Evolutionary conservation across 257 asterid genomes (phyloP).

Genomic region (Cynanchum wilfordii): DNA sequence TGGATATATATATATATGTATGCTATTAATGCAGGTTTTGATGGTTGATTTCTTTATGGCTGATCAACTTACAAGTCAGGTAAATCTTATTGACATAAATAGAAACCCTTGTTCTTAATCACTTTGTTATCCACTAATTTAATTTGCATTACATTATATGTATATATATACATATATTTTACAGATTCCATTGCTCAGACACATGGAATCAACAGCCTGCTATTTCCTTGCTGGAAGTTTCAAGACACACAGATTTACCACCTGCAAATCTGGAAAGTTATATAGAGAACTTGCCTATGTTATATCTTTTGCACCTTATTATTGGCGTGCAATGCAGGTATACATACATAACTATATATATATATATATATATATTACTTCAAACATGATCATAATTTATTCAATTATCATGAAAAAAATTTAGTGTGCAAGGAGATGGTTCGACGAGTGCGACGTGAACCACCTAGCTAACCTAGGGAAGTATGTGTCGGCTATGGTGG

Average conservation of each 20-base stretch:
- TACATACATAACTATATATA: neutral
- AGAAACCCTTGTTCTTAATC: neutral
- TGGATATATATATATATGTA: too few relatives aligned
- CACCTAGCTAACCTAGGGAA: constrained; percentile 85
- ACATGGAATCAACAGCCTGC: constrained; percentile 88
- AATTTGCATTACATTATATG: neutral
- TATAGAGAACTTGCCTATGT: constrained; percentile 82
- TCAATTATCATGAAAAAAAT: too few relatives aligned
- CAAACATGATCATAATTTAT: too few relatives aligned
- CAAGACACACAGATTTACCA: constrained; percentile 49
- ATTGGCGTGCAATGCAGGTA: constrained; percentile 99
- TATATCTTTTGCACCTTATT: constrained; percentile 88
- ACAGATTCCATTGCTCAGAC: constrained; percentile 81
- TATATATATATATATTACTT: too few relatives aligned
- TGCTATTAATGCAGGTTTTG: constrained; percentile 43
- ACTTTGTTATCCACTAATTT: neutral
- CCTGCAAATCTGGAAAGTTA: constrained; percentile 73
- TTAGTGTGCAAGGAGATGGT: constrained; percentile 89
- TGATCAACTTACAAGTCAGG: constrained; percentile 98
- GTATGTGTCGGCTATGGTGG: constrained; percentile 97
- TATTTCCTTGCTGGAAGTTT: constrained; percentile 77
- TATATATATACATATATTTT: neutral
- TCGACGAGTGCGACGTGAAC: constrained; percentile 60
- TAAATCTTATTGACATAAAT: constrained; percentile 15
- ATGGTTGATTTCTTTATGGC: constrained; percentile 98